Evolutionary conservation across 2,329 filamentous ascomycete species (phyloP).

Genomic region (Pseudogymnoascus sp.): DNA sequence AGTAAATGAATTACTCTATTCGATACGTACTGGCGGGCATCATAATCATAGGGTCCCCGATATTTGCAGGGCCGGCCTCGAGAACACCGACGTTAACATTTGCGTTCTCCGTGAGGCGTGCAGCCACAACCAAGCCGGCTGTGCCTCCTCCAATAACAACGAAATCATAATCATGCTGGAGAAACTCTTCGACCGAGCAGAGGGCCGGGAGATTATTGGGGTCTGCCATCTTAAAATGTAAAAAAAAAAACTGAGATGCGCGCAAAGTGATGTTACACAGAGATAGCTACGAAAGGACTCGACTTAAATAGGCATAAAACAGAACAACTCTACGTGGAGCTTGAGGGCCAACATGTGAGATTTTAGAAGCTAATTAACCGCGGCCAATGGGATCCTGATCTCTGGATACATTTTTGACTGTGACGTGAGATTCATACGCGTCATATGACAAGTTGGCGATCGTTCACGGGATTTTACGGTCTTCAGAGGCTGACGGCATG

Average conservation of each 20-base stretch:
- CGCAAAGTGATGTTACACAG: neutral
- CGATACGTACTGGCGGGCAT: conserved; percentile 26
- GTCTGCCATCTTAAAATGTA: neutral
- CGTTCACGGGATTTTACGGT: neutral
- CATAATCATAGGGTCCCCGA: conserved; percentile 29
- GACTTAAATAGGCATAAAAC: neutral
- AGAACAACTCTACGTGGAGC: neutral
- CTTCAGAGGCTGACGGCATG: neutral
- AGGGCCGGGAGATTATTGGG: neutral
- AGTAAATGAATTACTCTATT: neutral
- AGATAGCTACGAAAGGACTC: neutral
- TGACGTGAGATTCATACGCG: neutral
- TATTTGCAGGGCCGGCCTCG: conserved; percentile 33
- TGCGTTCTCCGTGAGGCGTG: conserved; percentile 33
- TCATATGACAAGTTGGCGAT: neutral
- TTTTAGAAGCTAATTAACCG: neutral
- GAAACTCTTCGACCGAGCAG: conserved; percentile 14
- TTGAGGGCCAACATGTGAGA: neutral
- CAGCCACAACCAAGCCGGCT: conserved; percentile 35
- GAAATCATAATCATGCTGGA: conserved; percentile 31
- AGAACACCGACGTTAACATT: conserved; percentile 32
- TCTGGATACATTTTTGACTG: neutral
- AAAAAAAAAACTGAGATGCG: neutral
- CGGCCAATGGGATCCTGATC: neutral
- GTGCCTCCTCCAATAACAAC: conserved; percentile 37